Evolutionary conservation across 108 stramenopile genomes (phyloP).

Genomic region (Cylindrotheca fusiformis): DNA sequence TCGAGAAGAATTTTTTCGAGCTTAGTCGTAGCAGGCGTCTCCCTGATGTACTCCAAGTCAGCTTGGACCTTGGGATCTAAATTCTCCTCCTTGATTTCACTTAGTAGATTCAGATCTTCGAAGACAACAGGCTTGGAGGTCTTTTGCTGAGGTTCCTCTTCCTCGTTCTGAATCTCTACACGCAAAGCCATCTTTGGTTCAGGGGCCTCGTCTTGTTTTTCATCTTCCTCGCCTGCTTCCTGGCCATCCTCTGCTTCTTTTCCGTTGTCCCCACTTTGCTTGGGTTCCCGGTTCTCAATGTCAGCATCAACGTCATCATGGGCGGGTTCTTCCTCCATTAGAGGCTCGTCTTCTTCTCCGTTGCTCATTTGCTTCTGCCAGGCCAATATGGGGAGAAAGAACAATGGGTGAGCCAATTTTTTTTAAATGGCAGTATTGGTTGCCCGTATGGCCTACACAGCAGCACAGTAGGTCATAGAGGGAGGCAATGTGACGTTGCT

Average conservation of each 20-base stretch:
- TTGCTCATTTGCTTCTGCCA: no score
- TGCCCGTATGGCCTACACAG: no score
- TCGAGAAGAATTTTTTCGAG: conserved; percentile 53
- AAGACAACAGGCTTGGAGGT: background rate
- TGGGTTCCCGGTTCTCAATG: no score
- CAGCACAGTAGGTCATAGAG: no score
- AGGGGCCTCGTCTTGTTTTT: conserved; percentile 8
- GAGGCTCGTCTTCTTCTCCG: no score
- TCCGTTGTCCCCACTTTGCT: no score
- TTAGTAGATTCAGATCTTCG: background rate
- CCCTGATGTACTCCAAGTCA: conserved; percentile 32
- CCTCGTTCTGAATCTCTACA: conserved; percentile 12
- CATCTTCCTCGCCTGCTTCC: conserved; percentile 2
- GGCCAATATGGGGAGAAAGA: no score
- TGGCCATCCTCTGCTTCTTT: conserved; percentile 5
- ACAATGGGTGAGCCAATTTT: no score
- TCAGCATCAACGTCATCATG: no score
- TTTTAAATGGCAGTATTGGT: no score
- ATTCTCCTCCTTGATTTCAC: conserved; percentile 17
- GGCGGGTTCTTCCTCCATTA: no score
- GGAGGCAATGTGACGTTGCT: no score
- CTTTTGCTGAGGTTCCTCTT: background rate
- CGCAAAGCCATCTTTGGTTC: conserved; percentile 17
- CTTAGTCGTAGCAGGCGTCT: conserved; percentile 30
- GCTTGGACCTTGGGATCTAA: conserved; percentile 22